phyloP scores from a whole-genome alignment of 2,329 filamentous ascomycete genomes.

The Sphaerulina vaccinii region DNA sequence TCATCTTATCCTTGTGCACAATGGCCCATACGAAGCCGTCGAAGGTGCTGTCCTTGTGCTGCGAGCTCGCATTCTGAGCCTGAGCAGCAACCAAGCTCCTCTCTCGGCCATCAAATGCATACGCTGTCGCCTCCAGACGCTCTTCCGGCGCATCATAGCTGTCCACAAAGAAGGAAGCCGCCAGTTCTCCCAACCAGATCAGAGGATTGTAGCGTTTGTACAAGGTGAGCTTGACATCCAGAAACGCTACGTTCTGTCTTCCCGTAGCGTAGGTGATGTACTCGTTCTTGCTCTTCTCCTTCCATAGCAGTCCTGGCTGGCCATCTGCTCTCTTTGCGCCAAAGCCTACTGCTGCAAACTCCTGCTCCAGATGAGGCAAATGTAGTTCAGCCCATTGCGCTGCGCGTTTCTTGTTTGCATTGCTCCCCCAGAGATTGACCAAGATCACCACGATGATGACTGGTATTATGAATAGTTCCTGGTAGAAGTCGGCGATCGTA shows the following conservation, averaged over 20 bases:
- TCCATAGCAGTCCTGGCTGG: slow-evolving; percentile 61
- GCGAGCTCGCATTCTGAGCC: slow-evolving; percentile 45
- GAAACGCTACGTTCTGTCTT: slow-evolving; percentile 86
- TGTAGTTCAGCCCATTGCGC: slow-evolving; percentile 77
- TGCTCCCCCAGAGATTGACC: slow-evolving; percentile 78
- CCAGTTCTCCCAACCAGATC: slow-evolving; percentile 63
- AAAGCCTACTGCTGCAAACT: slow-evolving; percentile 88
- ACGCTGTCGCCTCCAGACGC: slow-evolving; percentile 71
- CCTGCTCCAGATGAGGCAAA: slow-evolving; percentile 67
- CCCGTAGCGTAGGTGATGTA: slow-evolving; percentile 86
- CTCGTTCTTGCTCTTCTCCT: slow-evolving; percentile 85
- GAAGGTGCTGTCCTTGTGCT: slow-evolving; percentile 61
- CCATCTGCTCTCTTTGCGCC: slow-evolving; percentile 47
- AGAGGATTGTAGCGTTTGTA: slow-evolving; percentile 85
- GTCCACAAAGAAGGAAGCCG: slow-evolving; percentile 76
- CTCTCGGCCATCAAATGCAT: slow-evolving; percentile 92
- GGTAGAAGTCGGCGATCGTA: slow-evolving; percentile 77
- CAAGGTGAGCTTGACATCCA: slow-evolving; percentile 79
- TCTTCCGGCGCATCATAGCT: slow-evolving; percentile 68
- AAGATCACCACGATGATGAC: slow-evolving; percentile 72
- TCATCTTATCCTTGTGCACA: slow-evolving; percentile 94
- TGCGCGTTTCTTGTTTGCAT: slow-evolving; percentile 76
- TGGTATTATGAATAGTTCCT: slow-evolving; percentile 78
- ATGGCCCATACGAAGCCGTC: slow-evolving; percentile 94
- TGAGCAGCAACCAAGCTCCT: slow-evolving; percentile 67